phyloP scores from a whole-genome alignment of 2,329 filamentous ascomycete genomes.

The Colletotrichum theobromicola region DNA sequence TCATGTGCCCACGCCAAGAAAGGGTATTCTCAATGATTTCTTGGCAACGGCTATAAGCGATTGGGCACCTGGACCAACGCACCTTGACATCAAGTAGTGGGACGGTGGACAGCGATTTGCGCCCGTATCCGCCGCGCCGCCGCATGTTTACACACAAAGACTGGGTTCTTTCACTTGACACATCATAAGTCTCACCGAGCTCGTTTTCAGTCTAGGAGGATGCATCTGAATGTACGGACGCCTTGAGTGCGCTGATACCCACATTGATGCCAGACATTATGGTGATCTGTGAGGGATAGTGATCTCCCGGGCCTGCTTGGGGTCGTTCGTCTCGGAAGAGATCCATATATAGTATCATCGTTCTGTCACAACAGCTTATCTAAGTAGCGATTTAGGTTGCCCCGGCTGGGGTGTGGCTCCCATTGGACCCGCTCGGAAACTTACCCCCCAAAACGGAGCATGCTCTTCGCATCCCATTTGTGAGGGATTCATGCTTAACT shows the following conservation, averaged over 20 bases:
- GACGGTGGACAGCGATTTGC: not conserved
- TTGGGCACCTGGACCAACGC: not conserved
- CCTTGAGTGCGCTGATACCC: not conserved
- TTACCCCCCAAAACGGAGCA: not conserved
- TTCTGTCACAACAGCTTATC: not conserved
- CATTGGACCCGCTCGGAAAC: not conserved
- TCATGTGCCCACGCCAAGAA: not conserved
- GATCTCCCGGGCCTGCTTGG: not conserved
- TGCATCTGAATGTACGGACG: not conserved
- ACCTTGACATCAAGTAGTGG: not conserved
- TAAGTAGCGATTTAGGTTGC: not conserved
- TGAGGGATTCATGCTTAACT: not conserved
- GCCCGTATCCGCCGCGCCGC: not conserved
- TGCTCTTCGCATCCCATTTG: not conserved
- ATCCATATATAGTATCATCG: not conserved
- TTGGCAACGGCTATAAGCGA: not conserved
- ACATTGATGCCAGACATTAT: not conserved
- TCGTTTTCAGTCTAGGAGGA: not conserved
- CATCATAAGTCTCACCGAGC: not conserved
- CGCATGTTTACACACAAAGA: not conserved
- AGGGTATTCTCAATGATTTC: not conserved
- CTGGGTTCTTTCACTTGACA: not conserved
- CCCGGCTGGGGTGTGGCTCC: not conserved
- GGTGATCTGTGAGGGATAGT: not conserved
- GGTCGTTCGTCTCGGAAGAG: not conserved